Base-by-base conservation (phyloP, 192 early-diverging fungal genomes). In the Podila epigama region DNA sequence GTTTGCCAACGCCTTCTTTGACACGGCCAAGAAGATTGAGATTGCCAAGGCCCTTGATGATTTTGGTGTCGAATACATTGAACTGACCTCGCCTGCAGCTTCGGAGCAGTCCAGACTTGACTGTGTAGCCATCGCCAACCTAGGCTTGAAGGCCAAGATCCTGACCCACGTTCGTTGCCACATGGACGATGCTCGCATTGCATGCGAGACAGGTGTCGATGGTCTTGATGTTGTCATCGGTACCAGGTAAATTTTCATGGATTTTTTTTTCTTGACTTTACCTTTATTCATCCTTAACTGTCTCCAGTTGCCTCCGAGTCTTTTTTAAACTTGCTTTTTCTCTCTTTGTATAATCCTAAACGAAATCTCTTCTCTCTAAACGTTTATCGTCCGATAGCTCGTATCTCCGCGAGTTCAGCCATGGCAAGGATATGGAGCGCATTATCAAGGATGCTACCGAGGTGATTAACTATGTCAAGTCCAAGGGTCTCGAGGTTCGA, bases 361-460 rank as follows among this genome's bases (percentile, higher is more conserved):
- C 16, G 18, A 20, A 36, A 32, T 56, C 22, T 56, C 18, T 37
- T 53, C 28, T 2, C n/a, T n/a, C n/a, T n/a, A n/a, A n/a, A n/a
- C 37, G 12, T 50, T 56, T 28, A 28, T 62, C 28, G 1, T 2
- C 7, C 33, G 39, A 51, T 63, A 70, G 69, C 55, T 96, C 95
- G 33, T 95, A 92, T 71, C 86, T 99, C 58, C 90, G 97, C 52
- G 96, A 99, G 84, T 98, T 98, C 86, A 97, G 96, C 59, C 97
- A 99, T 78, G 97, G 97, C 66, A 99, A 99, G 85, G 96, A 99
- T 81, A 99, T 99, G 94, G 91, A 94, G 44, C 95, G 93, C 84
- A 99, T 99, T 64, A 95, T 93, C 83, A 89, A 95, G 78, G 90
- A 94, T 69, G 97, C 97, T 15, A 97, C 91, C 33, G 95, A 99